phyloP scores from a whole-genome alignment of 306 rosid species.

The Leucaena leucocephala region DNA sequence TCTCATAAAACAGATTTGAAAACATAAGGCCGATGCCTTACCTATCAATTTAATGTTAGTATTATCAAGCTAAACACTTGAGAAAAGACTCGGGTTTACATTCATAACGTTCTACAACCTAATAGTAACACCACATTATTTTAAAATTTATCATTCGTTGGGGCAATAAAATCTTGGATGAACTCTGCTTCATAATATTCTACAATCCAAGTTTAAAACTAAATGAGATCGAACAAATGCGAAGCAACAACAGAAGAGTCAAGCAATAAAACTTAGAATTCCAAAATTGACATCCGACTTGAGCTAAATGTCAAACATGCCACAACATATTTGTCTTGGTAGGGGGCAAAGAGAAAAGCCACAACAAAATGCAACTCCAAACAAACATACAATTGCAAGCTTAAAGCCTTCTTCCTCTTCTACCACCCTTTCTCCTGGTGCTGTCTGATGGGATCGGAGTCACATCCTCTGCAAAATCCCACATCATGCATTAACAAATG shows the following conservation, averaged over 20 bases:
- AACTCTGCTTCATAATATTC: not conserved
- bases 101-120: too few relatives aligned
- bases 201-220: not conserved
- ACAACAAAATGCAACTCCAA: conserved; percentile 4
- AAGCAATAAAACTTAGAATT: conserved; percentile 34
- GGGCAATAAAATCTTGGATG: not conserved
- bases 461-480: conserved; percentile 69
- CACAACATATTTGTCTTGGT: conserved; percentile 30
- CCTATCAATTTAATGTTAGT: too few relatives aligned
- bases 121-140: too few relatives aligned
- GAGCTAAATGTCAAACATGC: conserved; percentile 23
- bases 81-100: too few relatives aligned
- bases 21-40: too few relatives aligned
- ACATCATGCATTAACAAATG: not conserved
- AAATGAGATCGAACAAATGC: conserved; percentile 26
- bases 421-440: conserved; percentile 89
- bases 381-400: conserved; percentile 20
- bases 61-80: too few relatives aligned
- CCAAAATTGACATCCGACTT: conserved; percentile 42
- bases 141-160: not conserved
- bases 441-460: conserved; percentile 82
- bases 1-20: too few relatives aligned
- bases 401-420: conserved; percentile 84
- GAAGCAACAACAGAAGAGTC: conserved; percentile 1
- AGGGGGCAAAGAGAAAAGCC: conserved; percentile 2